Percentiles rank a stretch among this genome's conserved stretches.
These are phyloP conservation scores for Murraya paniculata DNA, from an alignment of 345 rosid genomes.

Conservation along the genomic window DNA sequence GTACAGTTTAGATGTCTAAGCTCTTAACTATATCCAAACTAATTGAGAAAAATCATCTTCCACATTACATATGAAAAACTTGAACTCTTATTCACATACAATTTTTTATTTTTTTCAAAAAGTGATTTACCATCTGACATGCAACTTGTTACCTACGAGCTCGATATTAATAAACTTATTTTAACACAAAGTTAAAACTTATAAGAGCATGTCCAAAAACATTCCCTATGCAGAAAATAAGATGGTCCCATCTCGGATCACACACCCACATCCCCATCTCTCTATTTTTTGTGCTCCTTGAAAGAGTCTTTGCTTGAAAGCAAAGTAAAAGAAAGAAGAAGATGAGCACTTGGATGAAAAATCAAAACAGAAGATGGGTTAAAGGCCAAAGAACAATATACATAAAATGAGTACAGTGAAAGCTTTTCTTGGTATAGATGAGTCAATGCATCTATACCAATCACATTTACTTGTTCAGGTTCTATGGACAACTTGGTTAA, in stretches of 20 bases:
- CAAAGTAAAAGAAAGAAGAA: slow-evolving; percentile 33
- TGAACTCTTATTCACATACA: no score
- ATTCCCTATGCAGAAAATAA: slow-evolving; percentile 3
- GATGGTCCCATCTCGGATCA: slow-evolving; percentile 56
- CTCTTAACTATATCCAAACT: no score
- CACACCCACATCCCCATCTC: slow-evolving; percentile 33
- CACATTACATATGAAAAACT: no score
- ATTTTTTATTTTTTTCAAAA: no score
- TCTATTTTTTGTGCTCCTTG: slow-evolving; percentile 32
- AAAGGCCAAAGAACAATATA: background rate
- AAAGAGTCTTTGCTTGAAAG: slow-evolving; percentile 58
- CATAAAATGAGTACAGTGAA: background rate
- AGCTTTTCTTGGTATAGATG: slow-evolving; percentile 10
- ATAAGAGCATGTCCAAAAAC: background rate
- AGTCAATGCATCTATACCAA: slow-evolving; percentile 9
- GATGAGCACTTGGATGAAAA: background rate
- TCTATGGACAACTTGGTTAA: slow-evolving; percentile 8
- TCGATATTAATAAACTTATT: no score
- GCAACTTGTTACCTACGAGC: no score
- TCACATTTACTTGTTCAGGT: slow-evolving; percentile 1
- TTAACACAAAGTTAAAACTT: background rate
- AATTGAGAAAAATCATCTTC: no score
- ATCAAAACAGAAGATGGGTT: background rate
- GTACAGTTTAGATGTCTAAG: no score
- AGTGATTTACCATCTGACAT: no score